Evolutionary conservation across 1,139 yeast genomes (phyloP).

Genomic region (Taphrina populina): DNA sequence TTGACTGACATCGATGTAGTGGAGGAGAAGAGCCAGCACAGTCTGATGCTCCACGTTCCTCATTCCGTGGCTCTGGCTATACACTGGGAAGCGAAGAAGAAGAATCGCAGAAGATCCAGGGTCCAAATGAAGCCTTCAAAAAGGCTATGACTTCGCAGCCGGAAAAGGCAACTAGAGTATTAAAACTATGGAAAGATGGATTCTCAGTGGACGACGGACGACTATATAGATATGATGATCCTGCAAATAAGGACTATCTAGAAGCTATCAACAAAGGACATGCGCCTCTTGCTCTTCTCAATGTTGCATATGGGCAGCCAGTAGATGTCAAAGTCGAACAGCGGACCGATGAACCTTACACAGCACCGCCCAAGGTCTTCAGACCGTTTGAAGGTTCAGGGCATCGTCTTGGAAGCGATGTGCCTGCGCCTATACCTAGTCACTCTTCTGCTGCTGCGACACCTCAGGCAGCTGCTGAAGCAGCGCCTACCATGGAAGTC

Average conservation of each 20-base stretch:
- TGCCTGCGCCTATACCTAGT: constrained; percentile 41
- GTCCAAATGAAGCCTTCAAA: constrained; percentile 40
- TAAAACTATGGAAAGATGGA: constrained; percentile 95
- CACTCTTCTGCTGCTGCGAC: constrained; percentile 40
- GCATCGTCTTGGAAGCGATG: constrained; percentile 65
- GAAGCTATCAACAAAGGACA: constrained; percentile 82
- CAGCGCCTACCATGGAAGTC: constrained; percentile 33
- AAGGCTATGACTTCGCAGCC: constrained; percentile 42
- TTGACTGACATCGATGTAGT: constrained; percentile 44
- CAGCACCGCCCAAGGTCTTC: constrained; percentile 63
- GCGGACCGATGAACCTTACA: constrained; percentile 76
- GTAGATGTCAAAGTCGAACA: constrained; percentile 90
- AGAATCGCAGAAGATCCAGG: constrained; percentile 46
- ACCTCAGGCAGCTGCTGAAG: constrained; percentile 37
- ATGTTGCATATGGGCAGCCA: constrained; percentile 86
- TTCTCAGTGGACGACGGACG: constrained; percentile 92
- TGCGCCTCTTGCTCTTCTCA: constrained; percentile 82
- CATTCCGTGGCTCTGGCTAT: constrained; percentile 72
- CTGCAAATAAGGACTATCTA: constrained; percentile 71
- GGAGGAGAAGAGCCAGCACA: constrained; percentile 46
- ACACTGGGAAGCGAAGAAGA: constrained; percentile 65
- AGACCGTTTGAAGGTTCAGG: constrained; percentile 84
- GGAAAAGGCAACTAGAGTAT: constrained; percentile 66
- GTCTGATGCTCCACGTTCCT: constrained; percentile 36
- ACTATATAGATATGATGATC: constrained; percentile 84